Percentiles rank a stretch among this genome's conserved stretches.
phyloP scores from a whole-genome alignment of 2,329 filamentous ascomycete species.

The Trichoderma pleuroti region DNA sequence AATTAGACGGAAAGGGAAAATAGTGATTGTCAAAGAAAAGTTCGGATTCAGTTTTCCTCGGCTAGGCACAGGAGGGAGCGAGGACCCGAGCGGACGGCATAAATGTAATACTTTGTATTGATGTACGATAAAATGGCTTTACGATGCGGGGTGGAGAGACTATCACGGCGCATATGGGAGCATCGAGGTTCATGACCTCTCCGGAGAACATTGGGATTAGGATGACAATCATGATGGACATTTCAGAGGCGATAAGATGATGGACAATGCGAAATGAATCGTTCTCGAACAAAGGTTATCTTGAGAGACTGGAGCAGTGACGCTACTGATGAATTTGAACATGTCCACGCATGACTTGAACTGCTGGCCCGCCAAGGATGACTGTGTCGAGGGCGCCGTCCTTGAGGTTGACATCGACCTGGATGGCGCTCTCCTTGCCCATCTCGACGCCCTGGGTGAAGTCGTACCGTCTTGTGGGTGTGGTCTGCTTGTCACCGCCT shows the following conservation, averaged over 20 bases:
- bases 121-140: constrained; percentile 35
- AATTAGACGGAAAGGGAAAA: constrained; percentile 21
- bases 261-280: not conserved
- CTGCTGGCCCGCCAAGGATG: constrained; percentile 35
- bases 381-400: constrained; percentile 31
- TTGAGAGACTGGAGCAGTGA: not conserved
- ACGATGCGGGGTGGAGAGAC: constrained; percentile 27
- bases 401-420: constrained; percentile 41
- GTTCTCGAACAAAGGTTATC: not conserved
- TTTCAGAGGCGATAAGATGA: not conserved
- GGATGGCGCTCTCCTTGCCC: constrained; percentile 54
- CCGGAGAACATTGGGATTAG: constrained; percentile 13
- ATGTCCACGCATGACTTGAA: constrained; percentile 35
- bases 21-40: constrained; percentile 14
- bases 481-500: constrained; percentile 30
- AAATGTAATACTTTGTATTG: constrained; percentile 36
- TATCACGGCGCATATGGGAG: constrained; percentile 25
- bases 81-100: constrained; percentile 20
- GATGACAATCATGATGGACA: constrained; percentile 12
- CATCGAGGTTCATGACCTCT: constrained; percentile 6
- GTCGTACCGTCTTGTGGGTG: constrained; percentile 40
- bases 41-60: constrained; percentile 24
- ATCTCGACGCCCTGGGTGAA: constrained; percentile 67
- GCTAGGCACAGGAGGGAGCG: constrained; percentile 24
- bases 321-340: constrained; percentile 28